Base-by-base conservation (phyloP, 345 rosid genomes). In the Noccaea caerulescens region DNA sequence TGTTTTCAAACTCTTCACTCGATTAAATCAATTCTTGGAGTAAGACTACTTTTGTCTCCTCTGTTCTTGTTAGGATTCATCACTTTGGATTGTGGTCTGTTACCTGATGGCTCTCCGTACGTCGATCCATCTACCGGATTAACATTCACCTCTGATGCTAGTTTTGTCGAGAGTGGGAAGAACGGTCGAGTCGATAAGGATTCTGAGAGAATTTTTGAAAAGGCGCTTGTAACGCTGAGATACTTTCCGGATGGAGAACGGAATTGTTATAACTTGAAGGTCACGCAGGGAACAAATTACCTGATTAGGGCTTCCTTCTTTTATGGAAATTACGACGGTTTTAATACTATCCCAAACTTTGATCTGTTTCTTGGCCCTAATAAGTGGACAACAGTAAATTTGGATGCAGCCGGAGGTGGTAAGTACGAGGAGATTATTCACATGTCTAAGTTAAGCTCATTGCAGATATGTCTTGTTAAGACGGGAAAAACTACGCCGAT, bases 221-320 rank as follows among this genome's bases (percentile, higher is more conserved):
- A 64, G 46, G 2, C 36, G 30, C 36, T 64, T 47, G 8, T 16
- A 18, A 53, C 61, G n/a, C 27, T 82, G 0, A 54, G 80, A 55
- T 68, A 59, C 68, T 81, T 81, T 47, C 84, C 80, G 14, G 77
- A 81, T 34, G 84, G 82, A 14, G 49, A 16, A 9, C 58, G 72
- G 50, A 79, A 76, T 44, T 79, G 82, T 57, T 81, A 76, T 77
- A 65, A 32, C 20, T n/a, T 81, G 13, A 50, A 60, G 11, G 76
- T 77, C 13, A 16, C 46, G 3, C 58, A 60, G 3, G 80, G 69
- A 33, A 64, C 52, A 16, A 67, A 18, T 12, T 81, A 78, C 27
- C 16, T 78, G 49, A 81, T 81, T 63, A 45, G 77, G 32, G 78
- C 82, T 41, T 43, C 73, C 0, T 81, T 78, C 32, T 0, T 8